phyloP scores from a whole-genome alignment of 495 filamentous ascomycete genomes.

The Letharia lupina region DNA sequence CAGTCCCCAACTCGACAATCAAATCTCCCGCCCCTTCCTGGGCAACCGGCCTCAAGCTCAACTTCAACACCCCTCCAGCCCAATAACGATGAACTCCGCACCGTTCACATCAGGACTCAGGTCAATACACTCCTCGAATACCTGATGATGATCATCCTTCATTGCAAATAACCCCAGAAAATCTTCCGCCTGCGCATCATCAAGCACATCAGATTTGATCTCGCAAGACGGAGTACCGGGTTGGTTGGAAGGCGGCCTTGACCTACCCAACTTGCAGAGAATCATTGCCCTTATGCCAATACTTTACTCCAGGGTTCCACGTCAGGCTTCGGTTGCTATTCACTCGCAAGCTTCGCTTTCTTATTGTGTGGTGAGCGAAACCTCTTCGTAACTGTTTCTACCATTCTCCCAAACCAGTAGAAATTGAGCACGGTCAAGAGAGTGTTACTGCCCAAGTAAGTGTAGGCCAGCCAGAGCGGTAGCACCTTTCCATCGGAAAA shows the following conservation, averaged over 20 bases:
- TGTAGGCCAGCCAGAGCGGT: constrained; percentile 64
- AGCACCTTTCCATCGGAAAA: constrained; percentile 37
- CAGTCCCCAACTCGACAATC: too few relatives aligned
- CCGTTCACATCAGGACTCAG: too few relatives aligned
- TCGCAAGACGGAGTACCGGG: too few relatives aligned
- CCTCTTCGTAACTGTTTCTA: constrained; percentile 68
- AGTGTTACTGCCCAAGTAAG: constrained; percentile 67
- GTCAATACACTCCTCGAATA: too few relatives aligned
- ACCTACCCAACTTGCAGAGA: background rate
- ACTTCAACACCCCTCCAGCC: too few relatives aligned
- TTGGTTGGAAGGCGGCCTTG: background rate
- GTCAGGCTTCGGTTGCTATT: background rate
- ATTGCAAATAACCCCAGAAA: too few relatives aligned
- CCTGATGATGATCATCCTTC: too few relatives aligned
- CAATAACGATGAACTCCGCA: too few relatives aligned
- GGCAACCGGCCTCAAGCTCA: too few relatives aligned
- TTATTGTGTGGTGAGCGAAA: background rate
- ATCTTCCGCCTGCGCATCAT: too few relatives aligned
- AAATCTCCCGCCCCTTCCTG: too few relatives aligned
- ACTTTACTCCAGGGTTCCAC: background rate
- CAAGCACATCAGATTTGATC: too few relatives aligned
- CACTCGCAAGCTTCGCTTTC: constrained; percentile 7
- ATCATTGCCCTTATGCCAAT: background rate
- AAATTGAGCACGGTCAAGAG: constrained; percentile 81
- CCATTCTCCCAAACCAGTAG: constrained; percentile 95